Base-by-base conservation (phyloP, 192 early-diverging fungal genomes). In the Backusella westeae region DNA sequence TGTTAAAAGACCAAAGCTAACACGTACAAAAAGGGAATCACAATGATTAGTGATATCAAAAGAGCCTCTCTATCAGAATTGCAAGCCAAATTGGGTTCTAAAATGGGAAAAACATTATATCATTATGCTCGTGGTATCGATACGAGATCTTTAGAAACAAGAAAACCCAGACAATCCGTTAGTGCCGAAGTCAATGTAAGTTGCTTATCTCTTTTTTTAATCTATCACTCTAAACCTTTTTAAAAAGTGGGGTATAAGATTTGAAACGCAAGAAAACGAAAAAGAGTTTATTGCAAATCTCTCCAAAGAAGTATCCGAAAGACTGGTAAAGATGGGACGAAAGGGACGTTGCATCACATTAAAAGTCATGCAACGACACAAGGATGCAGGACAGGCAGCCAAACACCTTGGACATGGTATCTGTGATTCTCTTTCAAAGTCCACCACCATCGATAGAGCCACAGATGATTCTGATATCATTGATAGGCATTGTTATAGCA, bases 61-160 rank as follows among this genome's bases (percentile, higher is more conserved):
- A 66, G 75, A 17, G 14, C 87, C 3, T 26, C 85, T 0, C 39
- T 88, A 36, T 42, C 74, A 0, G 71, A 76, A 5, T 80, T 96
- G 4, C 91, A 94, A 75, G 17, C 77, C 1, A 83, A 89, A 4
- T 91, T 91, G 68, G 96, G 96, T 12, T 85, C 86, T 38, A 94
- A 94, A 74, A 92, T 87, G 19, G 96, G 91, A 0, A 53, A 76
- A 23, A 89, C 80, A 75, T 80, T 98, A 1, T 90, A 91, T 52
- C 85, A 92, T n/a, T 90, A 84, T 75, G 88, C 90, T 67, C 78
- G 89, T 35, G 96, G 96, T 17, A 90, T 92, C 32, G 96, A 98
- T 78, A 80, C 87, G 19, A 86, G 93, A 2, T 81, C 81, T 10
- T 75, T 96, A 14, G 84, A 87, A n/a, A 88, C 87, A 21, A 88